Evolutionary conservation across 2,329 filamentous ascomycete species (phyloP).

Genomic region (Neonectria neomacrospora): DNA sequence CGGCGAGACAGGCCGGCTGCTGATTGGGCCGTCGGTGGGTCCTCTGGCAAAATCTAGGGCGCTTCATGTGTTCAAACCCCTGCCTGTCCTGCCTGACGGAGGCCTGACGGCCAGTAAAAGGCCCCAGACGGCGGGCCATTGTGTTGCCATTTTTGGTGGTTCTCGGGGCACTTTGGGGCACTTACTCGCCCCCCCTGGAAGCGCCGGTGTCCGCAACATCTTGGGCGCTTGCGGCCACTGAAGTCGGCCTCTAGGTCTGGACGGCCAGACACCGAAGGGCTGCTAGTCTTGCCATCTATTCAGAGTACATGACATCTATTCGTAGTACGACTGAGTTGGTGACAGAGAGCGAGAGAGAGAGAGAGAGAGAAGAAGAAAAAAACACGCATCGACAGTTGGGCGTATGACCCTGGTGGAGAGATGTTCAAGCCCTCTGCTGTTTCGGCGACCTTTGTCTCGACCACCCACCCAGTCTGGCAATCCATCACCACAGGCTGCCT

Average conservation of each 20-base stretch:
- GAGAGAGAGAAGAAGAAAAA: background rate
- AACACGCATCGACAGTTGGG: background rate
- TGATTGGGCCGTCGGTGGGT: conserved; percentile 35
- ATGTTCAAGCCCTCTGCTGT: background rate
- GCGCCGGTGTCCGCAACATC: background rate
- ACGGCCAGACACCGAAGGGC: background rate
- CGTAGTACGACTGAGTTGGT: background rate
- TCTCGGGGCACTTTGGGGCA: background rate
- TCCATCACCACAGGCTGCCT: background rate
- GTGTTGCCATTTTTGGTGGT: conserved; percentile 3
- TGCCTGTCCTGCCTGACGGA: background rate
- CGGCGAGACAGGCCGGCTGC: conserved; percentile 16
- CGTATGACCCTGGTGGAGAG: background rate
- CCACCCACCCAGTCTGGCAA: background rate
- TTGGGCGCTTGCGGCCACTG: conserved; percentile 27
- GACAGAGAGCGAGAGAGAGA: too few relatives aligned
- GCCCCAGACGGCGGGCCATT: background rate
- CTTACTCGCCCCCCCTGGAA: background rate
- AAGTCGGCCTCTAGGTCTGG: background rate
- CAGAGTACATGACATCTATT: background rate
- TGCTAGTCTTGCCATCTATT: conserved; percentile 5
- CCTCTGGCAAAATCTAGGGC: conserved; percentile 4
- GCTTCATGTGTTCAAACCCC: conserved; percentile 17
- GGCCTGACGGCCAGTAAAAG: conserved; percentile 10
- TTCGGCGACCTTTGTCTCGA: background rate